Evolutionary conservation across 2,329 filamentous ascomycete genomes (phyloP), one percentile per base, ranked within the genome.

Genomic region (Coniochaeta prunicola): DNA sequence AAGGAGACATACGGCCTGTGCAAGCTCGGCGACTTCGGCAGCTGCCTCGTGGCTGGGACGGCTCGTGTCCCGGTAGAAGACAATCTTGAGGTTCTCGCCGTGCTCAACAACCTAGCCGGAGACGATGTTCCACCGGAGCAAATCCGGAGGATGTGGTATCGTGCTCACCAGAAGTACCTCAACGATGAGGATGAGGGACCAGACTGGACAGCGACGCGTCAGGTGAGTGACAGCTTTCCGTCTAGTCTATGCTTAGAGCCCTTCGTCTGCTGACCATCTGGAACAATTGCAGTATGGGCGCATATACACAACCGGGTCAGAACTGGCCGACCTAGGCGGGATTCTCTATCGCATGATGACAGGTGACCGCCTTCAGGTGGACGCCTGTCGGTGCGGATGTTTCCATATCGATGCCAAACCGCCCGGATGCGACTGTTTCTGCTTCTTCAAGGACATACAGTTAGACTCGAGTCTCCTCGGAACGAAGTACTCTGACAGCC

Each of bases 1-100:
- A 67, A 61, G 13, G 80, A 83, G 68, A 76, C 73, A 33, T 84
- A 83, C 64, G 82, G 81, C 0, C 65, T 71, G 30, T 83, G 80
- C 64, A 84, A 83, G 69, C 68, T 85, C 58, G 80, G 80, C 15
- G 74, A 78, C 45, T 81, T 80, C 58, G 65, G 70, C 48, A 21
- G 45, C 21, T 50, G 45, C 45, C 4, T 50, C n/a, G 45, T 50
- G 3, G 13, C 21, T n/a, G 45, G 45, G 12, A 65, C 30, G 53
- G 17, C 53, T 24, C n/a, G 28, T 19, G 17, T 55, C 3, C 19
- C 17, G 19, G 12, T 5, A n/a, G 7, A 34, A 4, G 30, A 34
- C 21, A 56, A 56, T n/a, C 63, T 68, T 56, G 12, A 53, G 12
- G 53, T 55, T 21, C 5, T 55, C 12, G 53, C 28, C 19, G 19